Evolutionary conservation across 345 rosid genomes (phyloP), one percentile per base, ranked within the genome.

Genomic region (Pistacia vera): DNA sequence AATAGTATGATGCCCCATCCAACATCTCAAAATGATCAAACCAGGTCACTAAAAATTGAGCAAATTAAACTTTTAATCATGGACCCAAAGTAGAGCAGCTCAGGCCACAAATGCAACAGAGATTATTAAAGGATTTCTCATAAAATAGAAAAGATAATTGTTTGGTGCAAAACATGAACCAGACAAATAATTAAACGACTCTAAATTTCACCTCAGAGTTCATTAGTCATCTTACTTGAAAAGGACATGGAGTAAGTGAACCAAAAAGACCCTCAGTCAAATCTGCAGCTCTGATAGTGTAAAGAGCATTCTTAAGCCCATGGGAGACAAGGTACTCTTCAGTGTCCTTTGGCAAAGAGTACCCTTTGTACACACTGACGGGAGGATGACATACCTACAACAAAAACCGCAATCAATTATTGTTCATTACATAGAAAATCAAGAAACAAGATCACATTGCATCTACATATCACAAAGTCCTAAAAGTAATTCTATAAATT

Each of bases 211-310:
- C 72, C 63, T 17, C 41, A 60, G 63, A 68, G 60, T 17, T 52
- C 56, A 77, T 55, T 35, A 46, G 9, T 7, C 20, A 76, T 80
- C 79, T 72, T 79, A 91, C 98, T 81, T 88, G 93, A 64, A 92
- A 72, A 81, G 88, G 87, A 75, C 97, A 93, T 18, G 91, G 95
- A 0, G 83, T 77, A 63, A 96, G 97, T 0, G 71, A 35, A 46
- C 98, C 98, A 78, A 96, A 96, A 75, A 92, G 84, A 83, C 88
- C 97, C 35, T 90, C 92, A 78, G 83, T 91, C 75, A 96, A 71
- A 73, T 96, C 98, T 49, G 90, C 85, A 65, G 91, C 97, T 83
- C 79, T 75, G 58, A 93, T 79, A 63, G 90, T 83, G 81, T 92
- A 93, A 20, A 92, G 79, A 63, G 98, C 98, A 77, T 92, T 85